These are phyloP conservation scores for Cercospora sp. DNA, from an alignment of 2,329 filamentous ascomycete genomes.

Conservation along the genomic window DNA sequence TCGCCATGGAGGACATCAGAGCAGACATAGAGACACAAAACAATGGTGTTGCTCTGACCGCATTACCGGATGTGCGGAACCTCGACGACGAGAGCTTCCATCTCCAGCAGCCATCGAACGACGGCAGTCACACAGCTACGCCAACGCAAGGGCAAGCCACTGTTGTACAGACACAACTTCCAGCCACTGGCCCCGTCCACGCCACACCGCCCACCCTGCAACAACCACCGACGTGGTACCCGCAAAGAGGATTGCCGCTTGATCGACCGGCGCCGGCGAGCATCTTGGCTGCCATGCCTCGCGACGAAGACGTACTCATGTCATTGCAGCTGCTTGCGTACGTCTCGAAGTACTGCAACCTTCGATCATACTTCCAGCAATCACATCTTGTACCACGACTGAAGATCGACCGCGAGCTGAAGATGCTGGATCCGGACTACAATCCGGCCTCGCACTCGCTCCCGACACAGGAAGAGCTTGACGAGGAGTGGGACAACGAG, in stretches of 20 bases:
- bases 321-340: constrained; percentile 94
- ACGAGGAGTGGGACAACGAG: constrained; percentile 89
- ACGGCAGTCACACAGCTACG: constrained; percentile 75
- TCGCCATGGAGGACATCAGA: constrained; percentile 85
- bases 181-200: constrained; percentile 64
- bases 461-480: constrained; percentile 52
- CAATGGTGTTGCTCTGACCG: constrained; percentile 70
- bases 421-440: constrained; percentile 70
- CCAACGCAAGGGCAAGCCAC: constrained; percentile 54
- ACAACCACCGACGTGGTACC: constrained; percentile 51
- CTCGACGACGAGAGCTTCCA: constrained; percentile 89
- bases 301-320: constrained; percentile 97
- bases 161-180: constrained; percentile 33
- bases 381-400: constrained; percentile 91
- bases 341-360: constrained; percentile 97
- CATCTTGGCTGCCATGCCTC: constrained; percentile 85
- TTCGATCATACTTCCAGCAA: constrained; percentile 91
- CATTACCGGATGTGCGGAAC: constrained; percentile 74
- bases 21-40: constrained; percentile 69
- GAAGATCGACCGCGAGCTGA: constrained; percentile 82
- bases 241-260: constrained; percentile 30
- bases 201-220: constrained; percentile 73
- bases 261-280: constrained; percentile 51
- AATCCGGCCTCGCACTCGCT: constrained; percentile 44
- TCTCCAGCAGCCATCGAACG: constrained; percentile 81